Conservation (phyloP, 345 rosid species). For the Eucalyptus globulus region DNA sequence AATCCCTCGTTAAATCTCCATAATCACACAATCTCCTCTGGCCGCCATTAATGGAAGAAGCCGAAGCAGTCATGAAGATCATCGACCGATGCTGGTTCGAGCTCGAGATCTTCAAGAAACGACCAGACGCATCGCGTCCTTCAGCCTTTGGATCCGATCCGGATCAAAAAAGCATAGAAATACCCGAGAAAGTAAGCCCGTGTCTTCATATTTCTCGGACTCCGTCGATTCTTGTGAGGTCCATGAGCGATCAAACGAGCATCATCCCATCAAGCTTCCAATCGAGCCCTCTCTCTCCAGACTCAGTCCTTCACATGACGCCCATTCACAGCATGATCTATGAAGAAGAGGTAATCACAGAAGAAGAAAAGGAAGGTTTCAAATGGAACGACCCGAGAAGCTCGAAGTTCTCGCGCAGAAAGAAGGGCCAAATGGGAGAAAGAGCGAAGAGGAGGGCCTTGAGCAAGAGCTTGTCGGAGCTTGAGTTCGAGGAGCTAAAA, state of each 20-base stretch:
- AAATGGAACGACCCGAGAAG: background rate
- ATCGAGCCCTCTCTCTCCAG: slow-evolving; percentile 15
- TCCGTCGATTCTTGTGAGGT: slow-evolving; percentile 13
- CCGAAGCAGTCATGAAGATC: slow-evolving; percentile 12
- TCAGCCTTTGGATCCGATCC: slow-evolving; percentile 1
- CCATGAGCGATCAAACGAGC: slow-evolving; percentile 41
- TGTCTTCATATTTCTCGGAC: background rate
- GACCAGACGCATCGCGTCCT: background rate
- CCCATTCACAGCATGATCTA: background rate
- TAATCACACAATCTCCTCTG: background rate
- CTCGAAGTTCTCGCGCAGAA: background rate
- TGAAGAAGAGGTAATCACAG: background rate
- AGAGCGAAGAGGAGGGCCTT: slow-evolving; percentile 8
- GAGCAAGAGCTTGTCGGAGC: slow-evolving; percentile 51
- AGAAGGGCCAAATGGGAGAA: background rate
- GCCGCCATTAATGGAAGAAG: slow-evolving; percentile 24
- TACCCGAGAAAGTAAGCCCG: slow-evolving; percentile 4
- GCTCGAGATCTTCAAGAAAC: slow-evolving; percentile 25
- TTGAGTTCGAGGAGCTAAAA: slow-evolving; percentile 70
- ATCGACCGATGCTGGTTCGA: slow-evolving; percentile 34
- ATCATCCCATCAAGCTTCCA: background rate
- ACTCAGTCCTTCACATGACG: slow-evolving; percentile 27
- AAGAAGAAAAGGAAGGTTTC: background rate
- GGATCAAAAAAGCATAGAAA: background rate
- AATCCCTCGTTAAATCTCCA: background rate